Evolutionary conservation across 768 basidiomycete species (phyloP), one percentile per base, ranked within the genome.

Genomic region (Boletus bicolor): DNA sequence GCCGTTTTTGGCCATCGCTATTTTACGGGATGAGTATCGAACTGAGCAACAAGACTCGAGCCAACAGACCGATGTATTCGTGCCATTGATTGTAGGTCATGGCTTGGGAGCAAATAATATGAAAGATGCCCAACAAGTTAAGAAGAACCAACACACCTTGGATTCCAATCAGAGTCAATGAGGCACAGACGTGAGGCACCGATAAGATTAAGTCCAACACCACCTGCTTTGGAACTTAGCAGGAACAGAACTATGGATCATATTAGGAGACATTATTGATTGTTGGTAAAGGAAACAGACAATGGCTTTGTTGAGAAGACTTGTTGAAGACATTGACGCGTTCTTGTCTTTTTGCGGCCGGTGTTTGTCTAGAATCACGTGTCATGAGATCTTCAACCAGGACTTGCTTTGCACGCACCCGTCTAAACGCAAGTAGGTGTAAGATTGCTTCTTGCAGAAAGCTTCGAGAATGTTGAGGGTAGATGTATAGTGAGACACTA

Each of bases 41-140:
- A 54, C 21, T 35, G 56, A 49, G n/a, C 28, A 38, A 4, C 7
- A 15, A 37, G 9, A 5, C 38, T 39, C 50, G 24, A 55, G 6
- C 34, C 21, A 44, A 61, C 75, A 44, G 57, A 92, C 93, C 93
- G 82, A 72, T 96, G 92, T 67, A 95, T 96, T 47, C 96, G 84
- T 49, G 94, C 96, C 96, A 98, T 98, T 2, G 97, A 88, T 72
- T 99, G 97, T 17, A 94, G 71, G 73, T 99, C 97, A 64, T 90
- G 90, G 64, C 89, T 92, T 53, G 21, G 28, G 35, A 45, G 28
- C 0, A 32, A 30, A 53, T 32, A 55, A 53, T 32, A 55, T 51
- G n/a, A 49, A 19, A 24, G 19, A 34, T n/a, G 26, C 30, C 38
- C 37, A n/a, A 47, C 53, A 41, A 30, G 34, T 28, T 47, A 24